Percentiles rank a stretch among this genome's conserved stretches.
These are phyloP conservation scores for Tolypocladium sp. DNA, from an alignment of 2,329 filamentous ascomycete species.

Conservation along the genomic window DNA sequence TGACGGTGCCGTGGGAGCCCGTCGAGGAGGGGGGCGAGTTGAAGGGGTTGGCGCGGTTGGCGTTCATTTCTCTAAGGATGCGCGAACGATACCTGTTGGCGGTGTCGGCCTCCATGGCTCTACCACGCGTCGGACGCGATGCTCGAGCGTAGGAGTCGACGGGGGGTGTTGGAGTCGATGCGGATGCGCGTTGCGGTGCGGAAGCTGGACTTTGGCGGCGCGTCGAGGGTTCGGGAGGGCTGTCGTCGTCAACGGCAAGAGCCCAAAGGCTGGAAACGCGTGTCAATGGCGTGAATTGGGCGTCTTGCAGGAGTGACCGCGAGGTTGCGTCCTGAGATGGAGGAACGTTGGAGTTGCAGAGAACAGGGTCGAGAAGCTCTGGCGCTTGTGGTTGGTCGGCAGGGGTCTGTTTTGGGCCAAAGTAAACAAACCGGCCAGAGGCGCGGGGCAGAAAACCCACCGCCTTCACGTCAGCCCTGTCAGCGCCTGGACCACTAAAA, in stretches of 20 bases:
- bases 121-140: slow-evolving; percentile 4
- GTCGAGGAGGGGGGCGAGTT: slow-evolving; percentile 50
- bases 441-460: neutral
- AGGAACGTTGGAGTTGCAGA: neutral
- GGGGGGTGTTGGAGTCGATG: neutral
- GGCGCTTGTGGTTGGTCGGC: neutral
- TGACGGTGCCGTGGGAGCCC: slow-evolving; percentile 47
- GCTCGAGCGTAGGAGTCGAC: neutral
- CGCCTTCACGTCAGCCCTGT: neutral
- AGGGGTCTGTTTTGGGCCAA: neutral
- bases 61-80: slow-evolving; percentile 42
- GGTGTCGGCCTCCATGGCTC: slow-evolving; percentile 32
- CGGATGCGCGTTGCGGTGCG: neutral
- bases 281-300: neutral
- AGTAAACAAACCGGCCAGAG: neutral
- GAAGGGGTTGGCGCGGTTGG: slow-evolving; percentile 45
- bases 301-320: neutral
- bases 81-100: slow-evolving; percentile 35
- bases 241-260: neutral
- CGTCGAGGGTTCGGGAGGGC: neutral
- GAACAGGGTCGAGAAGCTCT: neutral
- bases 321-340: neutral
- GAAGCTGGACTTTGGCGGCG: neutral
- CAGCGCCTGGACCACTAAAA: neutral
- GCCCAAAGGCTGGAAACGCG: neutral